Base-by-base conservation (phyloP, 768 basidiomycete species). In the Rhodotorula paludigena region DNA sequence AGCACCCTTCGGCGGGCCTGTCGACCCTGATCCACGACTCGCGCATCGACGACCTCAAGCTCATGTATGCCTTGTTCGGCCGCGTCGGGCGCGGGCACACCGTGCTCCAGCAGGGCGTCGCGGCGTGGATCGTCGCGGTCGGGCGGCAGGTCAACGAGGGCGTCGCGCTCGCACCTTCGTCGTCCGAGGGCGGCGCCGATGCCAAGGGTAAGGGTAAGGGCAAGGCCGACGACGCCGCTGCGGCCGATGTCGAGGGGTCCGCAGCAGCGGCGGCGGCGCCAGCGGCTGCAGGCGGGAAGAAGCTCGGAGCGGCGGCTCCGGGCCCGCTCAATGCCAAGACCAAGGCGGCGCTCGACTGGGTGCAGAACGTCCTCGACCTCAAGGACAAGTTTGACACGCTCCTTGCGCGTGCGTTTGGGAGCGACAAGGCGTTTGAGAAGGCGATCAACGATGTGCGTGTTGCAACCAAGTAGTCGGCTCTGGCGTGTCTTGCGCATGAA, bases 381-480 rank as follows among this genome's bases (percentile, higher is more conserved):
- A 98, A 98, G 79, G 92, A 97, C 78, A 89, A 85, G 75, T 91
- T 96, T 76, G 91, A 97, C 73, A 74, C 74, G 30, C 75, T 94
- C 5, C 88, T 90, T 85, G 82, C 80, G 53, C 77, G 81, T 38
- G 85, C 89, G 1, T 92, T 94, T 77, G 81, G 80, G 36, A 82
- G 79, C 45, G 88, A 96, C 77, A 84, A 86, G 63, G 86, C 86
- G 5, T 72, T 97, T 7, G 92, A 93, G 78, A 87, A 85, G 65
- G 82, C 86, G 16, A 80, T 96, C 42, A 90, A 92, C 72, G 90
- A 92, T 81, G 96, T 92, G 78, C 60, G 81, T 75, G 18, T 33
- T 18, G 49, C 30, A 2, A n/a, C n/a, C n/a, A n/a, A n/a, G n/a
- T n/a, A n/a, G n/a, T n/a, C 9, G 16, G 21, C 36, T 23, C 41